Conservation (phyloP, 2,329 filamentous ascomycete species). For the Colletotrichum incanum region DNA sequence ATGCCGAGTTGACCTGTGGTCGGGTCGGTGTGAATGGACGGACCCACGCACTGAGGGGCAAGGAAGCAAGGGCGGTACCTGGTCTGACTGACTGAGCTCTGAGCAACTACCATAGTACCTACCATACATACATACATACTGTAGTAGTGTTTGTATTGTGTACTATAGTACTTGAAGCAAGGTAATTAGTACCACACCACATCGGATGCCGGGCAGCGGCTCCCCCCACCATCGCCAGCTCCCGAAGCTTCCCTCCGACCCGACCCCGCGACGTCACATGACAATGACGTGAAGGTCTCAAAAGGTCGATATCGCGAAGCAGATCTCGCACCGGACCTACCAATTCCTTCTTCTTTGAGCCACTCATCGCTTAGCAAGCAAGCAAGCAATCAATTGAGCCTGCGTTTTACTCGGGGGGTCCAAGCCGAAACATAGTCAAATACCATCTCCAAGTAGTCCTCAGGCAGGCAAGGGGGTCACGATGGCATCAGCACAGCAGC, state of each 20-base stretch:
- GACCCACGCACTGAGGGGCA: neutral
- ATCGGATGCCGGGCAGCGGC: slow-evolving; percentile 15
- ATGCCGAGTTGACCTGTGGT: too few relatives aligned
- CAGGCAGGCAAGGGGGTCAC: slow-evolving; percentile 47
- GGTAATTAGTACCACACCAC: neutral
- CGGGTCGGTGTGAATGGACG: neutral
- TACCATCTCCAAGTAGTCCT: neutral
- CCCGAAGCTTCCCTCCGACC: slow-evolving; percentile 27
- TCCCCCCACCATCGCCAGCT: slow-evolving; percentile 23
- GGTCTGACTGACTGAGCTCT: too few relatives aligned
- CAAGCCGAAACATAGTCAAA: neutral
- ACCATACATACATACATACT: too few relatives aligned
- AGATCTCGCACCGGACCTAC: neutral
- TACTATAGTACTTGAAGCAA: neutral
- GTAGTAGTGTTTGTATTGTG: too few relatives aligned
- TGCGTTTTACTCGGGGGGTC: neutral
- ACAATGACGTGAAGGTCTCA: slow-evolving; percentile 38
- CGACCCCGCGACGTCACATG: slow-evolving; percentile 42
- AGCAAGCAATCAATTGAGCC: neutral
- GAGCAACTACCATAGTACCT: too few relatives aligned
- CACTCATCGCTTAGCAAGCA: neutral
- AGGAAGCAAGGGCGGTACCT: too few relatives aligned
- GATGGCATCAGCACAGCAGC: slow-evolving; percentile 45
- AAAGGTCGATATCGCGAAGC: neutral
- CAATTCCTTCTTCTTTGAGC: neutral